phyloP scores from a whole-genome alignment of 345 rosid species.

The Clarkia xantiana region DNA sequence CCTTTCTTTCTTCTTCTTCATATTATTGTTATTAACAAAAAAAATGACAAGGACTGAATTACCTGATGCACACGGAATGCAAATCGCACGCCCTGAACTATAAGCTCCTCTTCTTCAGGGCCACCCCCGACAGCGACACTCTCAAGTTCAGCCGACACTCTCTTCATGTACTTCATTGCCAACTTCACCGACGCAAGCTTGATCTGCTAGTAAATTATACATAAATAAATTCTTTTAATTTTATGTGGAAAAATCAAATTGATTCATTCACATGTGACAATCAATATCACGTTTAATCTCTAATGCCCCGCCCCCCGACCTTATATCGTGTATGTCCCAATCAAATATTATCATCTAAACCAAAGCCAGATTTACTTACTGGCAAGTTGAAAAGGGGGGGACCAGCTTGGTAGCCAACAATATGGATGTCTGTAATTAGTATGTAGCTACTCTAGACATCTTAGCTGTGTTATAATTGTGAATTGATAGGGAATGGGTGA shows the following conservation, averaged over 20 bases:
- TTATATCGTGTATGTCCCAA: too few relatives aligned
- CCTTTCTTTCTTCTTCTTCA: too few relatives aligned
- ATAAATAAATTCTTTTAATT: not conserved
- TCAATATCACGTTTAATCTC: too few relatives aligned
- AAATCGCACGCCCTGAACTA: conserved; percentile 82
- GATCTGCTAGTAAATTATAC: conserved; percentile 30
- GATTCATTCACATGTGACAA: not conserved
- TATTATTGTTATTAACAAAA: too few relatives aligned
- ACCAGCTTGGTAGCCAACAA: too few relatives aligned
- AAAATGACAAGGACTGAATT: conserved; percentile 1
- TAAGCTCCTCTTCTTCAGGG: conserved; percentile 89
- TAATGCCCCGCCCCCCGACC: too few relatives aligned
- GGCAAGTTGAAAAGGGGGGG: too few relatives aligned
- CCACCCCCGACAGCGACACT: conserved; percentile 37
- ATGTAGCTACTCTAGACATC: not conserved
- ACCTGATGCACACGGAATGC: conserved; percentile 99
- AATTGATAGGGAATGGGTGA: too few relatives aligned
- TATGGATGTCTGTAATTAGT: not conserved
- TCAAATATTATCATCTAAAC: too few relatives aligned
- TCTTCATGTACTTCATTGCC: conserved; percentile 92
- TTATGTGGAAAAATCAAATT: not conserved
- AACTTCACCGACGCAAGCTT: conserved; percentile 82
- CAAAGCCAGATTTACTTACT: too few relatives aligned
- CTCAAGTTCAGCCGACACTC: conserved; percentile 86
- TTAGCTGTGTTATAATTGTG: too few relatives aligned